A percentile compares a stretch with the other conserved stretches of the same genome.
Evolutionary conservation across 768 basidiomycete genomes (phyloP).

Genomic region (Sutorius australiensis): DNA sequence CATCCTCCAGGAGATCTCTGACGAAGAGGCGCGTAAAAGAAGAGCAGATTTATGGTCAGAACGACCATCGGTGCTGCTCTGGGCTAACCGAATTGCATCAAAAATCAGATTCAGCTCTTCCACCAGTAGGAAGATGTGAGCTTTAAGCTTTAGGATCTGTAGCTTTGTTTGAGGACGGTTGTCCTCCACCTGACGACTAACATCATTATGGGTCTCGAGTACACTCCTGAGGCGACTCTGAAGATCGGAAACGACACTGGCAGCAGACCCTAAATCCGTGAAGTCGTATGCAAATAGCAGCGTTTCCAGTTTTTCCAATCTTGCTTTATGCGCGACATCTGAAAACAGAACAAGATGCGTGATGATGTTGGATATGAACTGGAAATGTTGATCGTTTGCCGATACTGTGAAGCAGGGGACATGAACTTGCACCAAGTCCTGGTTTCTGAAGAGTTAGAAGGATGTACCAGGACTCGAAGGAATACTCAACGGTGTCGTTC

Average conservation of each 20-base stretch:
- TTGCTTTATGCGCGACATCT: constrained; percentile 77
- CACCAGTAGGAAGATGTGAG: constrained; percentile 65
- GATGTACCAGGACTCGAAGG: background rate
- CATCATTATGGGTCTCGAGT: constrained; percentile 48
- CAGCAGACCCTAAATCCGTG: constrained; percentile 67
- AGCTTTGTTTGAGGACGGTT: constrained; percentile 40
- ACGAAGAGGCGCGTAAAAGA: constrained; percentile 74
- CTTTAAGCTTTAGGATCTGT: constrained; percentile 64
- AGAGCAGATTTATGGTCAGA: constrained; percentile 77
- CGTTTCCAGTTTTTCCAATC: constrained; percentile 74
- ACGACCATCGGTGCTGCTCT: constrained; percentile 65
- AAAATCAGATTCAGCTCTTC: constrained; percentile 84
- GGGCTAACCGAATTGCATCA: constrained; percentile 79
- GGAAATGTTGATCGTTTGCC: constrained; percentile 78
- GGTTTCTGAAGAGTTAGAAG: constrained; percentile 9
- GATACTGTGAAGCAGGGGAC: constrained; percentile 86
- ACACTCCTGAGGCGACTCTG: constrained; percentile 70
- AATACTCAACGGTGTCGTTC: constrained; percentile 54
- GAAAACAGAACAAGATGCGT: constrained; percentile 87
- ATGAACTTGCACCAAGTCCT: constrained; percentile 81
- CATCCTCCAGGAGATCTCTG: constrained; percentile 92
- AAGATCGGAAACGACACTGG: constrained; percentile 63
- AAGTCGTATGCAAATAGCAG: constrained; percentile 88
- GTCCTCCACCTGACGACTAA: constrained; percentile 32
- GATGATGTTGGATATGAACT: constrained; percentile 81